These are phyloP conservation scores for Chlorociboria aeruginascens DNA, from an alignment of 495 filamentous ascomycete genomes.

Conservation along the genomic window DNA sequence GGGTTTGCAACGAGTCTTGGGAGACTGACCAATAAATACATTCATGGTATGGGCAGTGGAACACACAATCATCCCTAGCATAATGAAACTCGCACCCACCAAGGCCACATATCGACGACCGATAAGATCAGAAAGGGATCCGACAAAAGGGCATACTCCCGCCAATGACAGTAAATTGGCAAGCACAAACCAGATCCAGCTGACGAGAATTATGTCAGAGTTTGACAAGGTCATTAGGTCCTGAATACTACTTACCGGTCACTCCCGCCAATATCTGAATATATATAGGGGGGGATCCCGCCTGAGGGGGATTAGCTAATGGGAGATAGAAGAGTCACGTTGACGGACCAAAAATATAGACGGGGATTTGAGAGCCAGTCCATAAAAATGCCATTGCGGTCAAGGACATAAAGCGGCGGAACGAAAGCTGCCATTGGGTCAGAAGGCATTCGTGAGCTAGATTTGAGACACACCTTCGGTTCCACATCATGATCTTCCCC, in stretches of 20 bases:
- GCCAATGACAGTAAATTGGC: conserved; percentile 56
- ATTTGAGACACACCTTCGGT: conserved; percentile 18
- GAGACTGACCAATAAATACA: conserved; percentile 48
- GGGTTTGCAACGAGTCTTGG: neutral
- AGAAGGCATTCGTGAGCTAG: neutral
- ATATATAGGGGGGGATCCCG: conserved; percentile 52
- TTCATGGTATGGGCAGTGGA: conserved; percentile 56
- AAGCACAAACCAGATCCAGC: conserved; percentile 62
- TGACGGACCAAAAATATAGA: conserved; percentile 44
- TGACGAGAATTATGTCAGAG: too few relatives aligned
- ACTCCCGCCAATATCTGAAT: conserved; percentile 49
- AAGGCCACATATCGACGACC: conserved; percentile 59
- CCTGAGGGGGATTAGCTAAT: conserved; percentile 21
- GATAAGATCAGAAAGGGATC: conserved; percentile 55
- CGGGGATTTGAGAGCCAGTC: conserved; percentile 53
- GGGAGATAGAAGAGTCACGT: neutral
- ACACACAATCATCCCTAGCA: conserved; percentile 54
- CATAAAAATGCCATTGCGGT: conserved; percentile 53
- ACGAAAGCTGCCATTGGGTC: conserved; percentile 37
- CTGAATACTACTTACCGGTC: conserved; percentile 25
- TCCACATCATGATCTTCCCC: conserved; percentile 39
- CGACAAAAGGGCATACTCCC: conserved; percentile 61
- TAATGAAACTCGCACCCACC: conserved; percentile 41
- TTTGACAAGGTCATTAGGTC: too few relatives aligned
- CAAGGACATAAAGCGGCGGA: conserved; percentile 44